Conservation (phyloP, 495 filamentous ascomycete genomes). For the Chaetomium tenue region DNA sequence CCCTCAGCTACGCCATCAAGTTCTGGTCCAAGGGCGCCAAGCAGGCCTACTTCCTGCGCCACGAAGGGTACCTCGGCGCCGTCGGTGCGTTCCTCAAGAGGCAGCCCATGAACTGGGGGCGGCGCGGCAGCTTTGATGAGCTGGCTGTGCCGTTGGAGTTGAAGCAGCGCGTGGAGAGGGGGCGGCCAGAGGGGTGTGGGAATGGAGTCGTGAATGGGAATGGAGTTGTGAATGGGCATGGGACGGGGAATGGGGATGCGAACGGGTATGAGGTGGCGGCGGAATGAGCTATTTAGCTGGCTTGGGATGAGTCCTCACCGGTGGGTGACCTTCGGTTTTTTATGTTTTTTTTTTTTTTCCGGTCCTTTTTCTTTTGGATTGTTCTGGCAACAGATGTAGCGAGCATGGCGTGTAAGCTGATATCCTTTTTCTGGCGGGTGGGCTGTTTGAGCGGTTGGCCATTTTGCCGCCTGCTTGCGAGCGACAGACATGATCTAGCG, state of each 20-base stretch:
- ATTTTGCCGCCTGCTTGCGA: not conserved
- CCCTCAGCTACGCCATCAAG: slow-evolving; percentile 88
- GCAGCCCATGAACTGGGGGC: slow-evolving; percentile 88
- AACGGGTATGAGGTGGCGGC: not conserved
- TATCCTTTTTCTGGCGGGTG: slow-evolving; percentile 2
- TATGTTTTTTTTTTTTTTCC: no score
- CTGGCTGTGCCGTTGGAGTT: slow-evolving; percentile 14
- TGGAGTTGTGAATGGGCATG: not conserved
- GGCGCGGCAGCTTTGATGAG: slow-evolving; percentile 67
- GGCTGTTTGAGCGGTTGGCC: not conserved
- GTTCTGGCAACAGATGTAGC: slow-evolving; percentile 6
- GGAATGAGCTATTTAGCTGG: not conserved
- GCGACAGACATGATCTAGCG: not conserved
- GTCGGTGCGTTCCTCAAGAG: slow-evolving; percentile 92
- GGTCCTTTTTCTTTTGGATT: not conserved
- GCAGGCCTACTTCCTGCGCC: slow-evolving; percentile 91
- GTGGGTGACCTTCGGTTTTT: not conserved
- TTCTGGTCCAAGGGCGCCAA: slow-evolving; percentile 96
- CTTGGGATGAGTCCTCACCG: not conserved
- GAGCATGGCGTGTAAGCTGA: slow-evolving; percentile 15
- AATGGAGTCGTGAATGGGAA: not conserved
- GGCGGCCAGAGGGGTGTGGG: not conserved
- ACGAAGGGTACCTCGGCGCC: slow-evolving; percentile 95
- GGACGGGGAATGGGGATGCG: not conserved
- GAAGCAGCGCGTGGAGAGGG: slow-evolving; percentile 13